These are phyloP conservation scores for Carnegiea gigantea DNA, from an alignment of 179 eudicot species.

Conservation along the genomic window DNA sequence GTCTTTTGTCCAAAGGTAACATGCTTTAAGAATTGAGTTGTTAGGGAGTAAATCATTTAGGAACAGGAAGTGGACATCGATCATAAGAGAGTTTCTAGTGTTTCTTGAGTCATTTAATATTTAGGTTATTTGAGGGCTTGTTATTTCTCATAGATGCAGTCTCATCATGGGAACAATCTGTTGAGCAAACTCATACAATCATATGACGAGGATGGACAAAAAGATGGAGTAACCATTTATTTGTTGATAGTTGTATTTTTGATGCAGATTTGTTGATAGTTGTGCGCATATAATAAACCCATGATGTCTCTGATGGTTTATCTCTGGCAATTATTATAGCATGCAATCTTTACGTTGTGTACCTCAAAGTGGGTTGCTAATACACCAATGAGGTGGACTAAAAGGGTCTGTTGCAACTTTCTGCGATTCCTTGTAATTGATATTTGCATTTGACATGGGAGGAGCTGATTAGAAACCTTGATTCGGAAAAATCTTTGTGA, in stretches of 20 bases:
- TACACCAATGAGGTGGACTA: background rate
- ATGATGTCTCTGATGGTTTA: background rate
- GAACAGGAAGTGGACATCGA: background rate
- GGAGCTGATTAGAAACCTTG: background rate
- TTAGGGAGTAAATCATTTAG: background rate
- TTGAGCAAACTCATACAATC: background rate
- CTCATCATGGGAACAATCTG: background rate
- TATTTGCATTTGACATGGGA: background rate
- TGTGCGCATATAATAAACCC: background rate
- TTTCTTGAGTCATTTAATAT: background rate
- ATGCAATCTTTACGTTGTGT: background rate
- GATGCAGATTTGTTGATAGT: background rate
- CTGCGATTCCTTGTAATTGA: background rate
- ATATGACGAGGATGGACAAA: background rate
- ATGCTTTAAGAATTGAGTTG: slow-evolving; percentile 10
- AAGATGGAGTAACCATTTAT: background rate
- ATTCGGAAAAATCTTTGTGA: background rate
- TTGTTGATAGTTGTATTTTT: background rate
- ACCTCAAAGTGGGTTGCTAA: background rate
- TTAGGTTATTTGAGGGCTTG: background rate
- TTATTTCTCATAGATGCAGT: background rate
- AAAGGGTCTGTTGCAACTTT: too few species aligned
- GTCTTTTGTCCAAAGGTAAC: slow-evolving; percentile 43
- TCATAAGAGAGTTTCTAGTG: background rate
- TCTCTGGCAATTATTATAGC: background rate